These are phyloP conservation scores for Citrullus mucosospermus DNA, from an alignment of 306 rosid genomes.

Conservation along the genomic window DNA sequence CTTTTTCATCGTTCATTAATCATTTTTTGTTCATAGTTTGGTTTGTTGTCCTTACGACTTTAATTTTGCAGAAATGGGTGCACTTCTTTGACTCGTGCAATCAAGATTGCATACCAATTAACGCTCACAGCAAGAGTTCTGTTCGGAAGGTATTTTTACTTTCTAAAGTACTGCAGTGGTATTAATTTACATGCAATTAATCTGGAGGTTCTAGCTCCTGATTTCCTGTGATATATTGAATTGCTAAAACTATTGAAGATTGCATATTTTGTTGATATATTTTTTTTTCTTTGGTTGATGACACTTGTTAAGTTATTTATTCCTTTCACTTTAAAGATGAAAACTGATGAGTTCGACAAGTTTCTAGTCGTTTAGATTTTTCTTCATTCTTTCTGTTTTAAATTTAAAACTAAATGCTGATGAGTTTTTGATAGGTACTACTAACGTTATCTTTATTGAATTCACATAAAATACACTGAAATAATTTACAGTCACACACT, in stretches of 20 bases:
- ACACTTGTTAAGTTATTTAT: not conserved
- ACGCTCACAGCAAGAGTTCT: conserved; percentile 74
- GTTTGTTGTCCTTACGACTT: not conserved
- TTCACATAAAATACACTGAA: too few relatives aligned
- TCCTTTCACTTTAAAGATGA: not conserved
- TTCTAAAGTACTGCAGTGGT: not conserved
- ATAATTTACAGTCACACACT: too few relatives aligned
- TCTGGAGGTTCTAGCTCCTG: not conserved
- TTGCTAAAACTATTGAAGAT: not conserved
- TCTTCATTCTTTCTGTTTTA: not conserved
- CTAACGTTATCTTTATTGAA: too few relatives aligned
- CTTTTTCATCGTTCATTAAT: not conserved
- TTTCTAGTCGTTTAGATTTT: not conserved
- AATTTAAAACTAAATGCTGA: not conserved
- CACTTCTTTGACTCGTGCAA: conserved; percentile 42
- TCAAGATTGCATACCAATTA: conserved; percentile 61
- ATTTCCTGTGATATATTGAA: not conserved
- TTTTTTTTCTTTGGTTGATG: not conserved
- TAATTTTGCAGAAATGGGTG: conserved; percentile 54
- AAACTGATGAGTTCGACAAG: not conserved
- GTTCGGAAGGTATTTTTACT: conserved; percentile 39
- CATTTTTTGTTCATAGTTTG: not conserved
- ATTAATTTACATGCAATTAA: not conserved
- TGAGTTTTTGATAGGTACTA: not conserved
- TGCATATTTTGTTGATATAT: not conserved